These are phyloP conservation scores for Tulasnella sp. DNA, from an alignment of 768 basidiomycete species.

Conservation along the genomic window DNA sequence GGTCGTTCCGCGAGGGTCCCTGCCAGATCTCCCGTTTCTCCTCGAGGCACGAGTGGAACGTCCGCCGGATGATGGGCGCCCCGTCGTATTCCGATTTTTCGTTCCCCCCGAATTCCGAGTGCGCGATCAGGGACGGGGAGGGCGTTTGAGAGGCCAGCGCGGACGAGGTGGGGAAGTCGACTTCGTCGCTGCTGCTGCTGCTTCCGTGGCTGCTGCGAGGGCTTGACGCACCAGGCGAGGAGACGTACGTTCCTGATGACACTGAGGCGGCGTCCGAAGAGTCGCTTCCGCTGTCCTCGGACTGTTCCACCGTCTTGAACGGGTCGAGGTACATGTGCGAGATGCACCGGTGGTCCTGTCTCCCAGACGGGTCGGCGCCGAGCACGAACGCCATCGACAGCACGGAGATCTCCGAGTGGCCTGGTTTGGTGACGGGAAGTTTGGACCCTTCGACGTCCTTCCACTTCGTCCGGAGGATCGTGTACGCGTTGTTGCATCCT, in stretches of 20 bases:
- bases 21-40: conserved; percentile 11
- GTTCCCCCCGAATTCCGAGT: neutral
- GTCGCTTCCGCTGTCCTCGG: neutral
- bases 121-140: neutral
- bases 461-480: conserved; percentile 8
- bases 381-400: conserved; percentile 10
- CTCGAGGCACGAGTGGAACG: conserved; percentile 12
- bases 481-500: conserved; percentile 7
- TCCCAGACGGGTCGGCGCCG: conserved; percentile 6
- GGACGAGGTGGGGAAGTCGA: neutral
- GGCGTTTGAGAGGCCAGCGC: neutral
- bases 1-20: conserved; percentile 12
- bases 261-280: neutral
- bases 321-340: conserved; percentile 12
- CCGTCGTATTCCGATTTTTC: neutral
- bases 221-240: neutral
- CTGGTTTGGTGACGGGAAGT: neutral
- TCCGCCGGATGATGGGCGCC: neutral
- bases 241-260: neutral
- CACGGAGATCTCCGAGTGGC: conserved; percentile 9
- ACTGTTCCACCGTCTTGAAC: neutral
- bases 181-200: neutral
- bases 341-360: conserved; percentile 8
- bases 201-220: neutral
- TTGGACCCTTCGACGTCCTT: conserved; percentile 1